Evolutionary conservation across 2,329 filamentous ascomycete species (phyloP), one percentile per base, ranked within the genome.

Genomic region (Epichloe scottii): DNA sequence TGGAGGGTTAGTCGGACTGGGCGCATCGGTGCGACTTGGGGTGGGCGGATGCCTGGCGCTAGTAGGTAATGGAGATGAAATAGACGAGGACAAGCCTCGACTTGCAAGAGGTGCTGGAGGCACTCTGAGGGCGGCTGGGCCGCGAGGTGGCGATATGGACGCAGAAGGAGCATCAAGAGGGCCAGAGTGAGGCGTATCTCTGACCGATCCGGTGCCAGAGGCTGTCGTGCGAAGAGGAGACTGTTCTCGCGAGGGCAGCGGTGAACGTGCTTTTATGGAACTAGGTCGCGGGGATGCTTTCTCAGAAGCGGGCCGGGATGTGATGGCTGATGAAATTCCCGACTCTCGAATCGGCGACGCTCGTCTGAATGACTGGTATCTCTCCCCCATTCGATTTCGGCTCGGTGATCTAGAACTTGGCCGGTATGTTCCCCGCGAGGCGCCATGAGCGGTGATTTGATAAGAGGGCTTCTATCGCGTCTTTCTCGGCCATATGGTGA

Each of bases 221-320:
- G 55, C 50, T 40, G 54, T 54, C 26, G 53, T 51, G 39, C 62
- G 61, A 51, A 57, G 64, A 47, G 62, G 71, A 50, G 66, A 68
- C 49, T 58, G 66, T 47, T 72, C 68, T 8, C 71, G 71, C 12
- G 74, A 72, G 47, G 68, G 63, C 49, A 68, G 67, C 21, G 68
- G 71, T 11, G 77, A 79, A 14, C 74, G 75, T 43, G 65, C 65
- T 55, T 71, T 71, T 44, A 65, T 66, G 2, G 74, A 71, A 30
- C 64, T 64, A 6, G 73, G 72, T 14, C 75, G 72, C n/a, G 77
- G 76, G 14, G 76, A 78, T 11, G 75, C 74, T 56, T 71, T 70
- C 51, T 74, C 71, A 2, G 77, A 80, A 8, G 66, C 69, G 15
- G 68, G 70, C 63, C 72, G 70, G 43, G 77, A 79, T 41, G 70